Percentiles rank a stretch among this genome's conserved stretches.
These are phyloP conservation scores for Claviceps pazoutovae DNA, from an alignment of 2,329 filamentous ascomycete genomes.

Conservation along the genomic window DNA sequence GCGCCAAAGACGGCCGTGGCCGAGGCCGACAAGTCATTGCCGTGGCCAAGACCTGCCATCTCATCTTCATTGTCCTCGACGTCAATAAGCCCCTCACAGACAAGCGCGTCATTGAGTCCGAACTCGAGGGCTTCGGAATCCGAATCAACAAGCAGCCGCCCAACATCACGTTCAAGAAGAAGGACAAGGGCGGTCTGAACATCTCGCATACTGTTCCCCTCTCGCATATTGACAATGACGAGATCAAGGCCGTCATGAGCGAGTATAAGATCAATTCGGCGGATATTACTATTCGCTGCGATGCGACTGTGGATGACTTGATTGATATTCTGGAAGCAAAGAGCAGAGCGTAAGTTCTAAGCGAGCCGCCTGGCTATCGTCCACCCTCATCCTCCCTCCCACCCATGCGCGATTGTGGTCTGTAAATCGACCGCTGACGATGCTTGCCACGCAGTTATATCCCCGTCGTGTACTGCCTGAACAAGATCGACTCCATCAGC, in stretches of 20 bases:
- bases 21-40: slow-evolving; percentile 97
- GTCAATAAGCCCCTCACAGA: slow-evolving; percentile 97
- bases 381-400: neutral
- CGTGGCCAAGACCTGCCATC: slow-evolving; percentile 93
- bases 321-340: slow-evolving; percentile 94
- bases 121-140: slow-evolving; percentile 94
- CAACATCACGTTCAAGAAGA: slow-evolving; percentile 99
- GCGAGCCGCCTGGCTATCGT: neutral
- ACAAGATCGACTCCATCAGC: slow-evolving; percentile 97
- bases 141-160: slow-evolving; percentile 93
- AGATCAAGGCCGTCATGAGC: slow-evolving; percentile 95
- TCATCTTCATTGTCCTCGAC: slow-evolving; percentile 97
- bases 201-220: slow-evolving; percentile 91
- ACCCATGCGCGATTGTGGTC: neutral
- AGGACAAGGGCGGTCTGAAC: slow-evolving; percentile 93
- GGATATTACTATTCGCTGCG: slow-evolving; percentile 94
- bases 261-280: slow-evolving; percentile 95
- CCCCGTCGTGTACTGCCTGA: slow-evolving; percentile 95
- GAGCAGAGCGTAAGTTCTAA: slow-evolving; percentile 42
- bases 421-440: neutral
- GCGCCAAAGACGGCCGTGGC: slow-evolving; percentile 95
- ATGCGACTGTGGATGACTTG: slow-evolving; percentile 91
- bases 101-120: slow-evolving; percentile 87
- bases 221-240: slow-evolving; percentile 83
- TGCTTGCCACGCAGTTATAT: slow-evolving; percentile 51